phyloP scores from a whole-genome alignment of 2,329 filamentous ascomycete species.

The Hymenoscyphus salicellus region DNA sequence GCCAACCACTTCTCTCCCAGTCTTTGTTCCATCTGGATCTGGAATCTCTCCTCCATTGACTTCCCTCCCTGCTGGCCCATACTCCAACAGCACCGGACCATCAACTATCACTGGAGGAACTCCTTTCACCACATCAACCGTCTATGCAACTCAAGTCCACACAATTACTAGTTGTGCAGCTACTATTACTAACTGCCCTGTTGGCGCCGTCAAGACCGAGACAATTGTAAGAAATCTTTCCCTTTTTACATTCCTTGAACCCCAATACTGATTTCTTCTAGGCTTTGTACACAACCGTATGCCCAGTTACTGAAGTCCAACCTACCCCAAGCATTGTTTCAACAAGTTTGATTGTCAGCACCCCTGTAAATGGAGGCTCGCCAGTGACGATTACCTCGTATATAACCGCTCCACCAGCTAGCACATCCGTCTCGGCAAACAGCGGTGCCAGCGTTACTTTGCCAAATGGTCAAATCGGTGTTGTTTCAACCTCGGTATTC shows the following conservation, averaged over 20 bases:
- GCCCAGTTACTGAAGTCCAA: not conserved
- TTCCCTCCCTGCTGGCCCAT: not conserved
- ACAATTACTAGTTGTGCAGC: slow-evolving; percentile 7
- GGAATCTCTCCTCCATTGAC: not conserved
- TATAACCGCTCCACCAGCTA: not conserved
- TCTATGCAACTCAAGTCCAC: not conserved
- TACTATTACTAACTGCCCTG: slow-evolving; percentile 8
- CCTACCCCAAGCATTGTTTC: not conserved
- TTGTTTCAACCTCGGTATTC: not conserved
- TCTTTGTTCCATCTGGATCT: not conserved
- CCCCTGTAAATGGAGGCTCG: not conserved
- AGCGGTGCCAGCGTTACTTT: not conserved
- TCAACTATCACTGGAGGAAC: not conserved
- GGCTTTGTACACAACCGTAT: not conserved
- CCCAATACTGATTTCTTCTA: not conserved
- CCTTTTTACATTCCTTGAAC: not conserved
- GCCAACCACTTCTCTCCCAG: not conserved
- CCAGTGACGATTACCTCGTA: not conserved
- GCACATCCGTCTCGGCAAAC: not conserved
- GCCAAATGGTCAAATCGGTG: not conserved
- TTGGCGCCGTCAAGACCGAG: not conserved
- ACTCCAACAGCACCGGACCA: not conserved
- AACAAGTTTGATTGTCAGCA: not conserved
- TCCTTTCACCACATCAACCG: slow-evolving; percentile 5
- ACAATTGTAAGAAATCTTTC: not conserved